Conservation (phyloP, 257 asterid species). For the Solanum microdontum region DNA sequence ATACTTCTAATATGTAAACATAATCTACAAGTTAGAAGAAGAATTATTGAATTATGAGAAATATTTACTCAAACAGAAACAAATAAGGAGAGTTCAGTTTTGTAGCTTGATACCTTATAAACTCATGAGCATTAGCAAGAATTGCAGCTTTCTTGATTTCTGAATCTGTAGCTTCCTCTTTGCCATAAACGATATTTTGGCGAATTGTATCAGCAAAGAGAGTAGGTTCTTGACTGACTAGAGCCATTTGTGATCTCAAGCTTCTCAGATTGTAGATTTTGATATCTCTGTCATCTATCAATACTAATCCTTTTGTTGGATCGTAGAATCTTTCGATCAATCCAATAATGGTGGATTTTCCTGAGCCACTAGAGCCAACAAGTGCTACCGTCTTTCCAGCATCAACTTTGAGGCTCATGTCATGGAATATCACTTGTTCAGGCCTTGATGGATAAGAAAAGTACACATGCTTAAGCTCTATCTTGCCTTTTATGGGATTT, state of each 20-base stretch:
- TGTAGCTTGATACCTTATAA: conserved; percentile 26
- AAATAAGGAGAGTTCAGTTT: not conserved
- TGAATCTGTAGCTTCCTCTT: conserved; percentile 26
- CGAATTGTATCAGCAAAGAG: conserved; percentile 38
- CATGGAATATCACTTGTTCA: conserved; percentile 27
- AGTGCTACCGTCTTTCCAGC: conserved; percentile 35
- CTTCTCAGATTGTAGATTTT: conserved; percentile 26
- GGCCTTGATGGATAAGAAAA: conserved; percentile 44
- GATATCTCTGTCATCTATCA: conserved; percentile 27
- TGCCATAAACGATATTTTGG: conserved; percentile 36
- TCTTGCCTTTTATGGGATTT: conserved; percentile 14
- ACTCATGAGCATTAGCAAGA: conserved; percentile 50
- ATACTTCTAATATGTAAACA: not conserved
- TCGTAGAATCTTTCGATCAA: conserved; percentile 44
- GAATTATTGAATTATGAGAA: not conserved
- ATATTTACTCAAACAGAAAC: not conserved
- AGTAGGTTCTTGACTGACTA: conserved; percentile 53
- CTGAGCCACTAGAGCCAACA: conserved; percentile 47
- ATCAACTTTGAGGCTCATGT: conserved; percentile 20
- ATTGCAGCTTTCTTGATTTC: conserved; percentile 36
- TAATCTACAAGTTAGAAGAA: not conserved
- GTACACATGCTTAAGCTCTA: conserved; percentile 27
- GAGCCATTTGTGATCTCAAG: conserved; percentile 28
- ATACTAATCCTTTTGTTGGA: conserved; percentile 26
- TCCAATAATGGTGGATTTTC: conserved; percentile 39